These are phyloP conservation scores for Mortierella polycephala DNA, from an alignment of 371 early-diverging fungal species.

Conservation along the genomic window DNA sequence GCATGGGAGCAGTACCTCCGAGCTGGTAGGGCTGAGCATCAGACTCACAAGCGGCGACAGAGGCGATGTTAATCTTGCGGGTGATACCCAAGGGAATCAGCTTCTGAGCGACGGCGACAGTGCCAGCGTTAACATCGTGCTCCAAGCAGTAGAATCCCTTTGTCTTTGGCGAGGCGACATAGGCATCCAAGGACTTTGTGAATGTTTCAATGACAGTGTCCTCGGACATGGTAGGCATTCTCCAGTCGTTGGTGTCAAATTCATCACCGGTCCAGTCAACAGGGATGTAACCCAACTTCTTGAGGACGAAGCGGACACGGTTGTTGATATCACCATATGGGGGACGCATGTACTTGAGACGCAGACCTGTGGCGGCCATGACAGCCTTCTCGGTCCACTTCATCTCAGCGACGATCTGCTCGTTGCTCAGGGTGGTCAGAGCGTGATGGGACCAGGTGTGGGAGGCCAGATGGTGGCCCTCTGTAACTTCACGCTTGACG, in stretches of 20 bases:
- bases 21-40: conserved; percentile 47
- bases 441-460: conserved; percentile 72
- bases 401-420: conserved; percentile 77
- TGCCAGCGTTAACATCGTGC: conserved; percentile 32
- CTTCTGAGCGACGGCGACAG: conserved; percentile 32
- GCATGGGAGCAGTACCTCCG: conserved; percentile 26
- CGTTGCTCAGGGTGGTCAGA: conserved; percentile 69
- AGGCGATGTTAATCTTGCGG: conserved; percentile 43
- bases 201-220: conserved; percentile 18
- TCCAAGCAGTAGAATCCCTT: conserved; percentile 55
- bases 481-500: conserved; percentile 56
- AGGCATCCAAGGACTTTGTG: conserved; percentile 22
- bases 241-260: conserved; percentile 57
- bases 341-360: conserved; percentile 64
- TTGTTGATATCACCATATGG: conserved; percentile 78
- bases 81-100: conserved; percentile 37
- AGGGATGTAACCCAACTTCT: conserved; percentile 64
- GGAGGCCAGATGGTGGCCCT: conserved; percentile 57
- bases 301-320: conserved; percentile 70
- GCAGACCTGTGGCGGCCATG: conserved; percentile 68
- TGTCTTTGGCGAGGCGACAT: conserved; percentile 25
- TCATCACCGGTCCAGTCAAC: conserved; percentile 57
- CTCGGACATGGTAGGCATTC: conserved; percentile 14
- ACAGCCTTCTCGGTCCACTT: conserved; percentile 76
- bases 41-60: conserved; percentile 35